Base-by-base conservation (phyloP, 805 yeast species). In the Scheffersomyces lignosus region DNA sequence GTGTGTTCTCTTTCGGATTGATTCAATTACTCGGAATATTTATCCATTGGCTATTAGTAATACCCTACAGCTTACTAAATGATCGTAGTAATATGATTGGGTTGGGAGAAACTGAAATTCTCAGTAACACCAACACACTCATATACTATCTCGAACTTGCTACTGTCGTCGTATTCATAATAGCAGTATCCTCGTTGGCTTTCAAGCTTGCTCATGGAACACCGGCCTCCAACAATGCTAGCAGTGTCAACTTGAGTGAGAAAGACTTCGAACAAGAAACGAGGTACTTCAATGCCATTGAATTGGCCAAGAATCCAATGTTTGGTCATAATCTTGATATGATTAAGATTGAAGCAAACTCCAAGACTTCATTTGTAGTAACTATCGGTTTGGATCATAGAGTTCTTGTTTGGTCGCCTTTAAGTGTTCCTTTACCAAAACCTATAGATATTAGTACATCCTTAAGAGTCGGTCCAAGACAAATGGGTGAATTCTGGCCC, bases 341-440 rank as follows among this genome's bases (percentile, higher is more conserved):
- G 3, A 69, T 83, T 23, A 73, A 71, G 38, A 63, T 84, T 8
- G 61, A 71, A n/a, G 74, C 87, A 0, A 80, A 86, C 10, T 57
- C 70, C 15, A 64, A 75, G 10, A 71, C 78, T 35, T 80, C 87
- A 3, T 81, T 84, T 48, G 70, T 85, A 16, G 79, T 86, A 0
- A 73, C 85, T 1, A 73, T 83, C 18, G 91, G 90, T 3, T 63
- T 87, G 52, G 95, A 87, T 49, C 89, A 83, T 47, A 76, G 72
- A 41, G 71, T 87, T 3, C 56, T 78, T 22, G 77, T 86, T 8
- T 87, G 95, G 95, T 81, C 86, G 0, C 89, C 89, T 3, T 53
- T 80, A 37, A 58, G 53, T 15, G 31, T 42, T 14, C 27, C 36
- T 6, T 31, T 29, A 3, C 41, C 45, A 0, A 20, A 16, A 4